Percentiles rank a stretch among this genome's conserved stretches.
phyloP scores from a whole-genome alignment of 345 rosid genomes.

The Ceriops zippeliana region DNA sequence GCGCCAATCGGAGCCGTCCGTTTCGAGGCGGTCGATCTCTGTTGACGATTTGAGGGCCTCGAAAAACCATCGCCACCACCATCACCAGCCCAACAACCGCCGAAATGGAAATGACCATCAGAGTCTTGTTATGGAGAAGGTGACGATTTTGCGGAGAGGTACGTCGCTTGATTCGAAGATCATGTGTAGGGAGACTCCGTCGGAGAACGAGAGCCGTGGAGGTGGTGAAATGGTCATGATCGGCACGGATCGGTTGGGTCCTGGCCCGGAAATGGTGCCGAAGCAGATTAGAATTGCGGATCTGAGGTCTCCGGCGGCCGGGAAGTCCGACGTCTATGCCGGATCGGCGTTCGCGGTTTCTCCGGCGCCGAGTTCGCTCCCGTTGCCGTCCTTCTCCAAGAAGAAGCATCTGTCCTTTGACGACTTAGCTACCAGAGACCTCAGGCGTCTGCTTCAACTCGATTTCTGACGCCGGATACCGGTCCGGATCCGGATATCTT shows the following conservation, averaged over 20 bases:
- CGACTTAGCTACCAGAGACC: slow-evolving; percentile 59
- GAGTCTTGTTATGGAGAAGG: slow-evolving; percentile 37
- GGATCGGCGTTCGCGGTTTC: slow-evolving; percentile 52
- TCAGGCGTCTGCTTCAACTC: slow-evolving; percentile 60
- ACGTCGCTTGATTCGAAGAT: slow-evolving; percentile 51
- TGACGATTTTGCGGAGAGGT: slow-evolving; percentile 48
- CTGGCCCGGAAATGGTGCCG: slow-evolving; percentile 28
- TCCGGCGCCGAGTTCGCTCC: slow-evolving; percentile 61
- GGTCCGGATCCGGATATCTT: background rate
- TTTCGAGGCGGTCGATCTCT: slow-evolving; percentile 32
- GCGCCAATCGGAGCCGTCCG: slow-evolving; percentile 36
- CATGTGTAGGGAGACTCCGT: slow-evolving; percentile 15
- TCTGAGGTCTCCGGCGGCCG: slow-evolving; percentile 23
- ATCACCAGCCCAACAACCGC: background rate
- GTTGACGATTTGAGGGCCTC: slow-evolving; percentile 35
- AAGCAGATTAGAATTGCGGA: slow-evolving; percentile 28
- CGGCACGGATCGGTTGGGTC: slow-evolving; percentile 29
- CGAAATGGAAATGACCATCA: background rate
- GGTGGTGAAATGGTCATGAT: slow-evolving; percentile 6
- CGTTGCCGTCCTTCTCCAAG: slow-evolving; percentile 55
- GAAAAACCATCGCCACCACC: slow-evolving; percentile 1
- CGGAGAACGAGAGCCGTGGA: background rate
- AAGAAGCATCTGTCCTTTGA: slow-evolving; percentile 37
- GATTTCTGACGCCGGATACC: slow-evolving; percentile 16
- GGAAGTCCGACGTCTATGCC: slow-evolving; percentile 43